Conservation (phyloP, 768 basidiomycete species). For the Boletus reticuloceps region DNA sequence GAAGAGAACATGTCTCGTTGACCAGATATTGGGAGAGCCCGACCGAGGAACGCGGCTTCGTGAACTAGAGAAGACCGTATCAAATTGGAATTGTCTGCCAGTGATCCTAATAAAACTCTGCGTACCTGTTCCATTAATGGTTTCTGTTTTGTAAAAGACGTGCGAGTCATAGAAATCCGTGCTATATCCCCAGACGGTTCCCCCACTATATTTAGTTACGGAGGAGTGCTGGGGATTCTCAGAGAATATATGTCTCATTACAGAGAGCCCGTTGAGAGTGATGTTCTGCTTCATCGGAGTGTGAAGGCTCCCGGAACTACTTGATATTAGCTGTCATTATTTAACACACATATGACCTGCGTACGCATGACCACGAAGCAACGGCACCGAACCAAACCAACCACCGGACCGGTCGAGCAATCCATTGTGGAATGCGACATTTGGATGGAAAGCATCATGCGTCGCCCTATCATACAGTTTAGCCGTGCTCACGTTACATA, state of each 20-base stretch:
- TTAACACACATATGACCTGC: not conserved
- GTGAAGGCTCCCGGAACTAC: slow-evolving; percentile 3
- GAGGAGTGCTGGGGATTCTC: too few species aligned
- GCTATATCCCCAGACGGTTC: slow-evolving; percentile 12
- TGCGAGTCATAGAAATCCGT: slow-evolving; percentile 9
- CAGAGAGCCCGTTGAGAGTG: slow-evolving; percentile 3
- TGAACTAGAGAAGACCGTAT: too few species aligned
- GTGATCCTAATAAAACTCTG: not conserved
- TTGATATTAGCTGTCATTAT: not conserved
- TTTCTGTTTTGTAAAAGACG: slow-evolving; percentile 13
- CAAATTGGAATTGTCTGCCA: too few species aligned
- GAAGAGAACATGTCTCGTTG: too few species aligned
- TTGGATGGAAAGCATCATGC: slow-evolving; percentile 10
- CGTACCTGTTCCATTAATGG: slow-evolving; percentile 8
- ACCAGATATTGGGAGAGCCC: too few species aligned
- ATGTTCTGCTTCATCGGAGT: not conserved
- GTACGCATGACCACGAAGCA: slow-evolving; percentile 13
- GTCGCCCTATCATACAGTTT: slow-evolving; percentile 1
- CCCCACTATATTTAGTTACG: not conserved
- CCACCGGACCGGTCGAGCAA: slow-evolving; percentile 5
- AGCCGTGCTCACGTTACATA: not conserved
- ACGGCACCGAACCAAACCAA: slow-evolving; percentile 13
- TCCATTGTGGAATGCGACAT: slow-evolving; percentile 12
- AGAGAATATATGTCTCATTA: slow-evolving; percentile 4
- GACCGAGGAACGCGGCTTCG: too few species aligned